Base-by-base conservation (phyloP, 441 rosid genomes). In the Kokia cookei region DNA sequence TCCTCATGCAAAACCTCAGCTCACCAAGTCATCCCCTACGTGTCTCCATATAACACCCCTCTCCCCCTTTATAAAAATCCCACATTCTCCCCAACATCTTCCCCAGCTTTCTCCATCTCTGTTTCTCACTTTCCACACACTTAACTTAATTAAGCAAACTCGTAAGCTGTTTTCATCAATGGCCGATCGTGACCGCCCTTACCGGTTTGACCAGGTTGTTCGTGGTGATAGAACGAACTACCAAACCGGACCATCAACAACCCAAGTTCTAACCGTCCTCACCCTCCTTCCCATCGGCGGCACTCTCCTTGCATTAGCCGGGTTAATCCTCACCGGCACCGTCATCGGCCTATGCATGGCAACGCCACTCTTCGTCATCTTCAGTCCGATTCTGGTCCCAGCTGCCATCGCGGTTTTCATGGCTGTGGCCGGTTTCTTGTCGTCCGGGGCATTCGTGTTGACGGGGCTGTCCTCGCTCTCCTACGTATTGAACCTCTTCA, bases 301-400 rank as follows among this genome's bases (percentile, higher is more conserved):
- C 15, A 73, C 86, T 8, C 78, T 93, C 42, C 87, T 90, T 22
- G 81, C 88, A 11, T 72, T 94, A 22, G 84, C 96, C 11, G 92
- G 96, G 0, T 67, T 93, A 48, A 84, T 88, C 19, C 79, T 93
- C 29, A 81, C 84, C 0, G 92, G 89, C 9, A 86, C 98, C 7
- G 74, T 91, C n/a, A 85, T 88, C 7, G 93, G 91, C 14, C 75
- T 88, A 0, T 65, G 82, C 2, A 40, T 91, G 63, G 69, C 91
- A 37, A 78, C 90, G 2, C 96, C 99, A 0, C 82, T 93, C 12
- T 89, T 93, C 77, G 42, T 93, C 37, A 69, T 93, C 79, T 93
- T 90, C 82, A 91, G 98, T 78, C 97, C 97, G 0, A 85, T 95
- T 53, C 73, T 93, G 2, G 86, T 93, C 66, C 99, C 98, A 0